These are phyloP conservation scores for Linnemannia exigua DNA, from an alignment of 192 early-diverging fungal genomes.

Conservation along the genomic window DNA sequence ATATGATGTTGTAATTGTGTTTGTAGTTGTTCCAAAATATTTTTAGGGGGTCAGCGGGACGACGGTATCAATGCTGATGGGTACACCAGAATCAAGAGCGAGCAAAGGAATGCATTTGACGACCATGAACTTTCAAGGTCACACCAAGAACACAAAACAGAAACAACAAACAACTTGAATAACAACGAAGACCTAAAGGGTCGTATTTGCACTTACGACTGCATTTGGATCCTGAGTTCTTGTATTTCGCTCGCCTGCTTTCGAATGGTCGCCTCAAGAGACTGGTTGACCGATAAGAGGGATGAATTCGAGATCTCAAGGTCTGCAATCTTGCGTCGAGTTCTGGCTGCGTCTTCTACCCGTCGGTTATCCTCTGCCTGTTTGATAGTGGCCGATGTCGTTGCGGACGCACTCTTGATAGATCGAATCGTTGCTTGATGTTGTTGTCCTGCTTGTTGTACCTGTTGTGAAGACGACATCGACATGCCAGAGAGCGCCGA, in stretches of 20 bases:
- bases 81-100: not conserved
- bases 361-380: conserved; percentile 36
- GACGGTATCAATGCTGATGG: not conserved
- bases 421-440: conserved; percentile 20
- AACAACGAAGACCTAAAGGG: not conserved
- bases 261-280: conserved; percentile 63
- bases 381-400: conserved; percentile 10
- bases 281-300: conserved; percentile 63
- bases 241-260: conserved; percentile 63
- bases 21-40: not conserved
- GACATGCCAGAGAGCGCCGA: conserved; percentile 19
- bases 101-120: not conserved
- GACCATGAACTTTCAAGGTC: not conserved
- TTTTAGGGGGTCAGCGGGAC: not conserved
- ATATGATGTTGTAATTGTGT: not conserved
- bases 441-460: conserved; percentile 11
- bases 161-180: not conserved
- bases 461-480: not conserved
- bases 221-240: conserved; percentile 57
- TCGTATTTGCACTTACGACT: conserved; percentile 34
- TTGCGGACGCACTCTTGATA: conserved; percentile 1
- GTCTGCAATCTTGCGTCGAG: conserved; percentile 63
- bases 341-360: conserved; percentile 45
- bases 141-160: not conserved
- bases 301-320: conserved; percentile 71